Base-by-base conservation (phyloP, 495 filamentous ascomycete genomes). In the Tricharina praecox region DNA sequence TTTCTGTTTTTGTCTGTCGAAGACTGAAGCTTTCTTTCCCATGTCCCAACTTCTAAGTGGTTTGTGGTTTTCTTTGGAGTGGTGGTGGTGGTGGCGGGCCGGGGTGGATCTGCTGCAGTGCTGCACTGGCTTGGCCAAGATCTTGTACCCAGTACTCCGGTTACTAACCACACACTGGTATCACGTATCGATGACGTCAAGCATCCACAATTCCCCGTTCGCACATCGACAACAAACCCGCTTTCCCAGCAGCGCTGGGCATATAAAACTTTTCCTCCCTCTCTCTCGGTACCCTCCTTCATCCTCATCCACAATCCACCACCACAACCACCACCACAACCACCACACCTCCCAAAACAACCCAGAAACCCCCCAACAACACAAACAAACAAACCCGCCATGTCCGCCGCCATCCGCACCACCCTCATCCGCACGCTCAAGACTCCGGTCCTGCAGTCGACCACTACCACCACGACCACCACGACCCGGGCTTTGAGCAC, bases 391-490 rank as follows among this genome's bases (percentile, higher is more conserved):
- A 16, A n/a, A n/a, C n/a, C n/a, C n/a, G n/a, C n/a, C n/a, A n/a
- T n/a, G n/a, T n/a, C n/a, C n/a, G n/a, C 50, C 23, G 46, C 47
- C 23, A 39, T 53, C 41, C 50, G 50, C 41, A 33, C 25, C 33
- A 41, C 32, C 24, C 46, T 20, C 44, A 26, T 50, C 10, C 15
- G 19, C 10, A 16, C 25, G 15, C 11, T 21, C 34, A 35, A 18
- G 21, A 15, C 10, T 49, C 37, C 42, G 24, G 16, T 10, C 16
- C 7, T 24, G 11, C 10, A n/a, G 19, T 26, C 5, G 3, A 1
- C 26, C n/a, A 30, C 28, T 45, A 52, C 30, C 28, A 46, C 21
- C 40, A 20, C 50, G 24, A 9, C 33, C 50, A 2, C 43, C 20
- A 15, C 16, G 10, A 23, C 11, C 24, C 51, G 47, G 4, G 11